Evolutionary conservation across 768 basidiomycete species (phyloP), one percentile per base, ranked within the genome.

Genomic region (Albatrellus ellisii): DNA sequence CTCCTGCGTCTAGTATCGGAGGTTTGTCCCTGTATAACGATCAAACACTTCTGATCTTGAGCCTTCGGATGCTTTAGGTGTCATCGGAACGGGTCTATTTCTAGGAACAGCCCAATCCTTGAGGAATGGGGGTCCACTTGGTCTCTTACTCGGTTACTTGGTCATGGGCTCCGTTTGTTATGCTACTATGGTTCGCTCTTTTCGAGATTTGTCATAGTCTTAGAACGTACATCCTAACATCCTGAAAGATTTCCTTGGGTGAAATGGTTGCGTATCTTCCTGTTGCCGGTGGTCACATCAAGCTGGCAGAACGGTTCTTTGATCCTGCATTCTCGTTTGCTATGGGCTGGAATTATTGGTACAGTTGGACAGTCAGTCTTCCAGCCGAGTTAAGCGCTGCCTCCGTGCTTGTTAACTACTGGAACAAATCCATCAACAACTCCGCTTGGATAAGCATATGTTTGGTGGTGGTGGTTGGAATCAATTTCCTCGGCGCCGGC

Each of bases 391-490:
- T 85, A 4, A 75, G 73, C 45, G 84, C 83, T 4, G 75, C 84
- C 0, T 72, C 87, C 3, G 71, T 91, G 15, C 60, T 94, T 18
- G 74, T 94, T 50, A 64, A 78, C 29, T 88, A 70, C 50, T 90
- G 87, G 84, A 67, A 73, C 34, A 56, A 60, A 39, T 42, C 59
- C 0, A 61, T 68, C 12, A 73, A 75, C 53, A 72, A 82, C 48
- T 79, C 87, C 0, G 79, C 68, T 15, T 95, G 86, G 85, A 79
- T 95, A 31, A 60, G 74, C 0, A 67, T 95, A 27, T 85, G 77
- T 41, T 61, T 91, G 53, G 52, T 83, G 28, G 77, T 94, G 21
- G 79, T 84, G 31, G 57, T 92, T 31, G 25, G 36, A 11, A 37
- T 42, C 33, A 44, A 48, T 15, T 46, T 43, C 17, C 36, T 43